phyloP scores from a whole-genome alignment of 345 rosid genomes.

The Acer saccharum region DNA sequence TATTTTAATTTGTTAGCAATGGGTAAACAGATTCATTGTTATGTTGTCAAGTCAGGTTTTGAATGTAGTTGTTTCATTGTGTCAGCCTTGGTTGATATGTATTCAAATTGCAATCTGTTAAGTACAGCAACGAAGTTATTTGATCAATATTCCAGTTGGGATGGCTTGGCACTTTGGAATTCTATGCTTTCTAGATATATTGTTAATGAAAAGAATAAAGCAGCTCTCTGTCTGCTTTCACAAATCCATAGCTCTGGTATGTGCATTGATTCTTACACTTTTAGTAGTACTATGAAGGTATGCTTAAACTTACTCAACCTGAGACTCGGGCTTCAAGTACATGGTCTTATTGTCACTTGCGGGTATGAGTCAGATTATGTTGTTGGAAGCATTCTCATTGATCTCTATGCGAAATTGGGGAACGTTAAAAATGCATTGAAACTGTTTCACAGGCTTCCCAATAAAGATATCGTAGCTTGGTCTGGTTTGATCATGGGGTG shows the following conservation, averaged over 20 bases:
- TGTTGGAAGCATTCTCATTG: conserved; percentile 65
- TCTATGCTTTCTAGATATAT: conserved; percentile 67
- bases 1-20: conserved; percentile 37
- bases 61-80: conserved; percentile 48
- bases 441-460: conserved; percentile 52
- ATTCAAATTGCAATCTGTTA: conserved; percentile 54
- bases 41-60: conserved; percentile 55
- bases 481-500: conserved; percentile 60
- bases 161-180: conserved; percentile 53
- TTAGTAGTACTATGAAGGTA: conserved; percentile 58
- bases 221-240: conserved; percentile 49
- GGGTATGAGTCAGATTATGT: conserved; percentile 60
- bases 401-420: conserved; percentile 58
- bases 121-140: conserved; percentile 46
- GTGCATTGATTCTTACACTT: conserved; percentile 59
- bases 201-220: conserved; percentile 39
- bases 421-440: conserved; percentile 37
- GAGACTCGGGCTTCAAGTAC: conserved; percentile 64
- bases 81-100: conserved; percentile 73
- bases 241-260: conserved; percentile 41
- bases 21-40: conserved; percentile 65
- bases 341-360: conserved; percentile 50
- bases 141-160: conserved; percentile 19
- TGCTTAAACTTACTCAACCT: conserved; percentile 52
- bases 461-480: conserved; percentile 66